Evolutionary conservation across 116 monocot species (phyloP).

Genomic region (Trichopus zeylanicus): DNA sequence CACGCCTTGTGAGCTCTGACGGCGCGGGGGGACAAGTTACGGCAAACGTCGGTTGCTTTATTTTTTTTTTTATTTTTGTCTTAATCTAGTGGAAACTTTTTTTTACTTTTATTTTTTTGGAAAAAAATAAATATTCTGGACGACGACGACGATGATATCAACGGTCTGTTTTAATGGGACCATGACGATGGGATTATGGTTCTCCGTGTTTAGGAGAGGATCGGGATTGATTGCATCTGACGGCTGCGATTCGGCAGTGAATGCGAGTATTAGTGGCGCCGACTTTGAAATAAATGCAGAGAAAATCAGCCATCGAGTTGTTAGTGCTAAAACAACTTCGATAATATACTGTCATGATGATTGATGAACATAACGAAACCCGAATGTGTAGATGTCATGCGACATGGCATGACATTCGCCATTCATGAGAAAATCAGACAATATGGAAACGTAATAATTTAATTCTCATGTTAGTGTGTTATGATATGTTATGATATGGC

Average conservation of each 20-base stretch:
- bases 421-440: too few species aligned
- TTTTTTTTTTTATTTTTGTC: not conserved
- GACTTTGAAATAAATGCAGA: not conserved
- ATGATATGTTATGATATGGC: too few species aligned
- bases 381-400: too few species aligned
- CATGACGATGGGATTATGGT: not conserved
- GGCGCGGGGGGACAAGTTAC: not conserved
- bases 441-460: too few species aligned
- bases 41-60: slow-evolving; percentile 1
- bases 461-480: too few species aligned
- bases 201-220: not conserved
- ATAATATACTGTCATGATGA: too few species aligned
- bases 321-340: too few species aligned
- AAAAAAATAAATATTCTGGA: too few species aligned
- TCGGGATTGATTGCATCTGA: not conserved
- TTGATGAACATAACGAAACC: too few species aligned
- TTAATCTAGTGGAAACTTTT: not conserved
- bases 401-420: too few species aligned
- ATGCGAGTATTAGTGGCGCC: not conserved
- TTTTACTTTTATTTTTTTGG: too few species aligned
- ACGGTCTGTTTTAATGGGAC: not conserved
- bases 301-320: too few species aligned
- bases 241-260: not conserved
- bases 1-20: not conserved
- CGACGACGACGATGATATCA: not conserved